These are phyloP conservation scores for Naganishia onofrii DNA, from an alignment of 768 basidiomycete genomes.

Conservation along the genomic window DNA sequence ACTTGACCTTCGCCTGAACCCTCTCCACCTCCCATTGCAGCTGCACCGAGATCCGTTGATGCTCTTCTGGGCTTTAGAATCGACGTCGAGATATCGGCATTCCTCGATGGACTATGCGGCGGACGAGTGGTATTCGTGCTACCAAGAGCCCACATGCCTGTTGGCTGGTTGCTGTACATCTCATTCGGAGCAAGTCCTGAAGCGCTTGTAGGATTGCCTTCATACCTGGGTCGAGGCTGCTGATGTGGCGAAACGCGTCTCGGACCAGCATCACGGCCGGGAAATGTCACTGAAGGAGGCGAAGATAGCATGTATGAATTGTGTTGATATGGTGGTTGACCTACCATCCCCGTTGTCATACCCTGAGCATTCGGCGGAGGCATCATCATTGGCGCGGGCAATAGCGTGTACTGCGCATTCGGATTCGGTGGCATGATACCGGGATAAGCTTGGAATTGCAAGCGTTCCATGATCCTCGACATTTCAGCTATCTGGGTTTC, in stretches of 20 bases:
- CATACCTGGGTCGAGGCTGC: conserved; percentile 9
- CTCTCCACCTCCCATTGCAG: neutral
- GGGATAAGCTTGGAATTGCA: neutral
- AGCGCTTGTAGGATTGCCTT: neutral
- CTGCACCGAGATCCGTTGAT: neutral
- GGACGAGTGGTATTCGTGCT: neutral
- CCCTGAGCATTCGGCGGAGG: neutral
- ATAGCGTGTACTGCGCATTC: neutral
- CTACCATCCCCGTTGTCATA: neutral
- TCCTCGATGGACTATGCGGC: conserved; percentile 8
- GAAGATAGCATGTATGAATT: neutral
- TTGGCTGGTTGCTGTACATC: conserved; percentile 1
- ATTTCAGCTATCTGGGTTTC: neutral
- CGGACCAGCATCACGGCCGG: neutral
- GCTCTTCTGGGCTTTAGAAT: conserved; percentile 1
- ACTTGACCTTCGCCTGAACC: no score
- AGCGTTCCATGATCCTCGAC: neutral
- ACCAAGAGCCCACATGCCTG: conserved; percentile 9
- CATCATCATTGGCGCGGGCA: conserved; percentile 1
- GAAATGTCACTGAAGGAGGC: neutral
- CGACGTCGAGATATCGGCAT: conserved; percentile 1
- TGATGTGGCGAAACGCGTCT: conserved; percentile 7
- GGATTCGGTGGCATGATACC: neutral
- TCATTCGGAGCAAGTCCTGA: neutral
- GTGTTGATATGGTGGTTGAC: neutral